A percentile compares a stretch with the other conserved stretches of the same genome.
Evolutionary conservation across 768 basidiomycete species (phyloP).

Genomic region (Baorangia bicolor): DNA sequence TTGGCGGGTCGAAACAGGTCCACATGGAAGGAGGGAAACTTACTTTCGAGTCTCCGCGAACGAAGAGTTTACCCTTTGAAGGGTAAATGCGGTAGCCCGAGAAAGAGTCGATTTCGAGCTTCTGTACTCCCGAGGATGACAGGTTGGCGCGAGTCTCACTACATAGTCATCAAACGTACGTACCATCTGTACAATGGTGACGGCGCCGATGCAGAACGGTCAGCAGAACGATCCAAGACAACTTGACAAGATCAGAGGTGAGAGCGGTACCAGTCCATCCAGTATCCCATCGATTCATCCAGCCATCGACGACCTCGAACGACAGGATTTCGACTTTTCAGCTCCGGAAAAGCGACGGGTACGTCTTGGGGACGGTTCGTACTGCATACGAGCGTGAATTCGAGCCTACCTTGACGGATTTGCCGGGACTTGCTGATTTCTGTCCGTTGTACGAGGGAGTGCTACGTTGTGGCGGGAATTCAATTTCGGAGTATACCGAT

Average conservation of each 20-base stretch:
- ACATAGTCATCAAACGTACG: conserved; percentile 7
- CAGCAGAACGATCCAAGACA: conserved; percentile 16
- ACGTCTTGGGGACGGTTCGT: conserved; percentile 7
- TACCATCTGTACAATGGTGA: conserved; percentile 22
- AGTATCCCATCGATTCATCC: conserved; percentile 38
- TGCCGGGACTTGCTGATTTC: conserved; percentile 31
- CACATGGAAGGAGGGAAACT: conserved; percentile 16
- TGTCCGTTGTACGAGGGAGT: conserved; percentile 16
- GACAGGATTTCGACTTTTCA: conserved; percentile 4
- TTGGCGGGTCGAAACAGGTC: neutral
- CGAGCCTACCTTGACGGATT: conserved; percentile 61
- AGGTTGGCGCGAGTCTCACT: neutral
- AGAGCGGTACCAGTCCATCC: conserved; percentile 37
- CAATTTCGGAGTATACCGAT: conserved; percentile 31
- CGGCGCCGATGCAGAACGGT: neutral
- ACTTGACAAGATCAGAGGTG: conserved; percentile 12
- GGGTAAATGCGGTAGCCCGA: conserved; percentile 98
- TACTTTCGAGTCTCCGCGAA: conserved; percentile 95
- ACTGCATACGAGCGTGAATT: conserved; percentile 28
- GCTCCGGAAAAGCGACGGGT: conserved; percentile 1
- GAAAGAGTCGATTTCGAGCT: conserved; percentile 99
- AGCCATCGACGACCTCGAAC: conserved; percentile 31
- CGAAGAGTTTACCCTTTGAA: conserved; percentile 92
- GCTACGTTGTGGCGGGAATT: conserved; percentile 20
- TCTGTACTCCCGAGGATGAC: conserved; percentile 45